phyloP scores from a whole-genome alignment of 768 basidiomycete genomes.

The Phylloporus sp. region DNA sequence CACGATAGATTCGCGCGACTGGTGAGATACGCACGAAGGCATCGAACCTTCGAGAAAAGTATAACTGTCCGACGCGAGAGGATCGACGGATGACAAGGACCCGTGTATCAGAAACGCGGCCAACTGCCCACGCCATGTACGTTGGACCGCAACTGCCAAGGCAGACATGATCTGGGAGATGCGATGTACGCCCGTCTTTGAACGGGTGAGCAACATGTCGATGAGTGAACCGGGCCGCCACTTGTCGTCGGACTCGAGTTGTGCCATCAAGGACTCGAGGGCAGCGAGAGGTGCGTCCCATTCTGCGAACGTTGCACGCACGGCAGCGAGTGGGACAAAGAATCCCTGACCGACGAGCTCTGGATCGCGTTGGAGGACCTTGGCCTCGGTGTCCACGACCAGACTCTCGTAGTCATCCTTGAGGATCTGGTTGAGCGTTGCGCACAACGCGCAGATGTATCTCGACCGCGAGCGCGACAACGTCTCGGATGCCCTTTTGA shows the following conservation, averaged over 20 bases:
- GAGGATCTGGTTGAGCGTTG: constrained; percentile 69
- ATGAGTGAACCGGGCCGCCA: constrained; percentile 76
- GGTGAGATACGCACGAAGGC: constrained; percentile 69
- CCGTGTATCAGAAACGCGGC: constrained; percentile 81
- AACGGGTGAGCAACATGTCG: constrained; percentile 68
- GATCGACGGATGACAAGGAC: constrained; percentile 55
- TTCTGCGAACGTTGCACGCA: constrained; percentile 78
- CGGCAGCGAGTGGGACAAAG: constrained; percentile 77
- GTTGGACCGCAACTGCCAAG: constrained; percentile 72
- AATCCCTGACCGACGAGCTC: constrained; percentile 74
- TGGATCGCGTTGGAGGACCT: constrained; percentile 70
- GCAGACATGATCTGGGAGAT: constrained; percentile 67
- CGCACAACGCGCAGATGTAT: constrained; percentile 76
- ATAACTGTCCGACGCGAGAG: constrained; percentile 61
- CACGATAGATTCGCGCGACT: constrained; percentile 74
- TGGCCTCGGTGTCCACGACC: constrained; percentile 77
- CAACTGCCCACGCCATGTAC: constrained; percentile 82
- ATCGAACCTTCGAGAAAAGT: constrained; percentile 60
- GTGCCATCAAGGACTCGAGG: constrained; percentile 59
- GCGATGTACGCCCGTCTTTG: constrained; percentile 75
- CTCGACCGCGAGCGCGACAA: constrained; percentile 61
- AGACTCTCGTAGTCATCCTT: constrained; percentile 77
- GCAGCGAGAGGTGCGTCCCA: constrained; percentile 87
- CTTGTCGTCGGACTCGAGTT: constrained; percentile 48
- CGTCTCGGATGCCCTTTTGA: constrained; percentile 52